These are phyloP conservation scores for Clarireedia hainanense DNA, from an alignment of 2,329 filamentous ascomycete species.

Conservation along the genomic window DNA sequence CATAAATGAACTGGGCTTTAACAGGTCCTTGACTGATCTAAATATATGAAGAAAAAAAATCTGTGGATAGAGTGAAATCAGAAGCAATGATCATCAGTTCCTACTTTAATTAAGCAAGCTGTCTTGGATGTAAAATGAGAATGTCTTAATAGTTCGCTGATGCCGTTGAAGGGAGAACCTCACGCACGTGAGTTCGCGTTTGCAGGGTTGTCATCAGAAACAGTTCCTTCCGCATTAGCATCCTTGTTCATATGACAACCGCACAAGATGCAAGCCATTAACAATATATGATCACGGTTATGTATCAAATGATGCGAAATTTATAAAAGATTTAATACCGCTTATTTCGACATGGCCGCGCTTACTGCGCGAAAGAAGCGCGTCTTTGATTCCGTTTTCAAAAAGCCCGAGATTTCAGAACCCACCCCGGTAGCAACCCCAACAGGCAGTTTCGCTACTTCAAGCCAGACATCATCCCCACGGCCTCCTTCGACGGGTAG, in stretches of 20 bases:
- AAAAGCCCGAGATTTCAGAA: conserved; percentile 20
- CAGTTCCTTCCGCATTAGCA: no score
- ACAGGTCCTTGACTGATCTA: neutral
- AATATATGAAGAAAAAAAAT: no score
- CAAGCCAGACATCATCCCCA: conserved; percentile 20
- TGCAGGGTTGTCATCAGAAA: no score
- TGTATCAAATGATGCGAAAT: neutral
- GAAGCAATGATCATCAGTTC: no score
- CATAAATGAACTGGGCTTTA: neutral
- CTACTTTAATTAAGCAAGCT: no score
- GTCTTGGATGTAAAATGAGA: no score
- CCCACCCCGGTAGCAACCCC: conserved; percentile 26
- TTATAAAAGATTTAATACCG: neutral
- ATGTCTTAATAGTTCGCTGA: no score
- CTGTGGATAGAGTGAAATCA: no score
- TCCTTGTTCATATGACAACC: no score
- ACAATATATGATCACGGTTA: neutral
- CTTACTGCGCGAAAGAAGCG: conserved; percentile 18
- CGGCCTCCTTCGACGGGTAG: neutral
- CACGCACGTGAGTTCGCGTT: no score
- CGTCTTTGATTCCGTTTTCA: conserved; percentile 29
- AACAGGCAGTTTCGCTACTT: conserved; percentile 17
- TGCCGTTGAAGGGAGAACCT: no score
- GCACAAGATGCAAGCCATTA: no score
- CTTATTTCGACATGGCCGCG: conserved; percentile 1